Conservation (phyloP, 352 stramenopile species). For the Phytophthora crassamura region DNA sequence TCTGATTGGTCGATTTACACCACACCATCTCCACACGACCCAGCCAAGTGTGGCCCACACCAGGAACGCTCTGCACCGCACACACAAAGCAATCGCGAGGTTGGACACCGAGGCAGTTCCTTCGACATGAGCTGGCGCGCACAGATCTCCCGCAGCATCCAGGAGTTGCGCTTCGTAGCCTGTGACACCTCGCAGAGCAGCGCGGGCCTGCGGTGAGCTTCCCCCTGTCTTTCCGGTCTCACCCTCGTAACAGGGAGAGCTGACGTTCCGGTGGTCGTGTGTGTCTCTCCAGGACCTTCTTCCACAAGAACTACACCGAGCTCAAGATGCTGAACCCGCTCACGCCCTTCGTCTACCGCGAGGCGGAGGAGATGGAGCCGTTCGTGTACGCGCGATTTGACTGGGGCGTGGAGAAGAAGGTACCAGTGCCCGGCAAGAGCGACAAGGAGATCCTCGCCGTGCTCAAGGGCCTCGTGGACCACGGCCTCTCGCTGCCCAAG, state of each 20-base stretch:
- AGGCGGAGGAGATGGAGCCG: constrained; percentile 88
- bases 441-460: constrained; percentile 83
- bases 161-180: constrained; percentile 85
- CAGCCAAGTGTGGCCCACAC: no score
- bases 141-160: constrained; percentile 87
- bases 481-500: constrained; percentile 78
- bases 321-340: constrained; percentile 90
- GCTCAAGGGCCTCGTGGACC: constrained; percentile 78
- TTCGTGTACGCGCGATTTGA: constrained; percentile 90
- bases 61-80: not conserved
- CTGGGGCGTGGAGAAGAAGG: constrained; percentile 87
- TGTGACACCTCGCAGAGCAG: constrained; percentile 89
- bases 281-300: constrained; percentile 65
- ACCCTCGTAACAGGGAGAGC: not conserved
- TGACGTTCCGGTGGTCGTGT: constrained; percentile 18
- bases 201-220: constrained; percentile 69
- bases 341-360: constrained; percentile 87
- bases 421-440: constrained; percentile 84
- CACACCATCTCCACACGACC: no score
- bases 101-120: not conserved
- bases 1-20: no score
- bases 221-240: not conserved
- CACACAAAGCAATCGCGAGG: constrained; percentile 1
- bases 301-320: constrained; percentile 88
- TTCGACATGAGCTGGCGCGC: constrained; percentile 85